Base-by-base conservation (phyloP, 495 filamentous ascomycete species). In the Extremus antarcticus region DNA sequence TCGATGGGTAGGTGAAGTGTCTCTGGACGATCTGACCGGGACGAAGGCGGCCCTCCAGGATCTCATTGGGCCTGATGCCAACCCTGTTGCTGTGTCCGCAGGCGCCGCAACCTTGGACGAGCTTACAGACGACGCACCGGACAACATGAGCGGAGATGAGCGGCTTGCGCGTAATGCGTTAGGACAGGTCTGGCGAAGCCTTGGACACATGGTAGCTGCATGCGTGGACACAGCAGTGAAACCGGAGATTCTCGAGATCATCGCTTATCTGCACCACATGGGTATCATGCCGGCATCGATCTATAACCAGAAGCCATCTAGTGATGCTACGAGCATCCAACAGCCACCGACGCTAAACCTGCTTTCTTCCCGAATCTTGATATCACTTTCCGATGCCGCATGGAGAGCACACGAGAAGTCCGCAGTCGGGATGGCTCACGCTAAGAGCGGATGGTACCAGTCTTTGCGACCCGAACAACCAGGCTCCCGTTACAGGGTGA, bases 191-290 rank as follows among this genome's bases (percentile, higher is more conserved):
- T 78, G 76, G 76, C 67, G 68, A 25, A 72, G 67, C 46, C 58
- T 85, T 22, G 82, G 79, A 0, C 70, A 60, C 20, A 77, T 85
- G 65, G 73, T 81, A 15, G 55, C 84, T 7, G 63, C 65, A 25
- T 78, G 79, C 35, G 72, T 76, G 4, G 73, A 79, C 55, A 60
- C 57, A 7, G 54, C 65, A n/a, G 63, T 66, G 25, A 81, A 82
- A 76, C 74, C 77, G 40, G 70, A 71, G 56, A 77, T 84, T 1
- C 74, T 78, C 53, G 75, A 74, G 23, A 73, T 79, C 17, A 74
- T 86, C 55, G 82, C 79, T 20, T 73, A 76, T 48, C 56, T 86
- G 40, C 82, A 86, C 59, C 79, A 81, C 58, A 65, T 72, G 10
- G 78, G 71, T 24, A 64, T 74, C 50, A 71, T 85, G 10, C 76